A percentile compares a stretch with the other conserved stretches of the same genome.
These are phyloP conservation scores for Bromus sterilis DNA, from an alignment of 176 grass and related monocot genomes.

Conservation along the genomic window DNA sequence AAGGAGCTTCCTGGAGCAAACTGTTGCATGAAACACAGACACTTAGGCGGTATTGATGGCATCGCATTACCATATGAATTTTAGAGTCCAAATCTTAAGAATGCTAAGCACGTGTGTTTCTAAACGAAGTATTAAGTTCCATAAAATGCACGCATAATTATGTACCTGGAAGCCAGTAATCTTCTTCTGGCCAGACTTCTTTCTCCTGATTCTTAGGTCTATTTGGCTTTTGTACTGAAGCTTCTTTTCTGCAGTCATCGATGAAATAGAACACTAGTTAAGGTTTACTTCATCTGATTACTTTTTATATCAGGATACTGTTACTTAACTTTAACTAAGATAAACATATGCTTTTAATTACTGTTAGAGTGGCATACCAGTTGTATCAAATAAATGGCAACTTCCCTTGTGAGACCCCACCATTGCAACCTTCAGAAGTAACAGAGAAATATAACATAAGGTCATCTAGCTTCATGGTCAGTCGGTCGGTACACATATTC, in stretches of 20 bases:
- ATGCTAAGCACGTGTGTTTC: background rate
- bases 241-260: constrained; percentile 71
- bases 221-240: constrained; percentile 73
- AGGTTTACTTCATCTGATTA: background rate
- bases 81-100: background rate
- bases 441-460: constrained; percentile 27
- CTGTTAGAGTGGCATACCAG: constrained; percentile 41
- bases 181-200: constrained; percentile 91
- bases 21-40: constrained; percentile 41
- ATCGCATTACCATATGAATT: background rate
- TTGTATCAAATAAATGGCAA: constrained; percentile 93
- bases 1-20: constrained; percentile 91
- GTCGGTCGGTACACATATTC: constrained; percentile 1
- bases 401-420: constrained; percentile 93
- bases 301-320: background rate
- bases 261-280: background rate
- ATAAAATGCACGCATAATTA: background rate
- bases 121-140: background rate
- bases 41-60: background rate
- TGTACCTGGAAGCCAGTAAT: constrained; percentile 97
- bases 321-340: background rate
- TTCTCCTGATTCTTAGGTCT: constrained; percentile 82
- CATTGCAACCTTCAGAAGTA: constrained; percentile 75
- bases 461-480: constrained; percentile 3
- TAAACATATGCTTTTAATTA: background rate